A percentile compares a stretch with the other conserved stretches of the same genome.
Evolutionary conservation across 2,329 filamentous ascomycete genomes (phyloP).

Genomic region (Cladobotryum mycophilum): DNA sequence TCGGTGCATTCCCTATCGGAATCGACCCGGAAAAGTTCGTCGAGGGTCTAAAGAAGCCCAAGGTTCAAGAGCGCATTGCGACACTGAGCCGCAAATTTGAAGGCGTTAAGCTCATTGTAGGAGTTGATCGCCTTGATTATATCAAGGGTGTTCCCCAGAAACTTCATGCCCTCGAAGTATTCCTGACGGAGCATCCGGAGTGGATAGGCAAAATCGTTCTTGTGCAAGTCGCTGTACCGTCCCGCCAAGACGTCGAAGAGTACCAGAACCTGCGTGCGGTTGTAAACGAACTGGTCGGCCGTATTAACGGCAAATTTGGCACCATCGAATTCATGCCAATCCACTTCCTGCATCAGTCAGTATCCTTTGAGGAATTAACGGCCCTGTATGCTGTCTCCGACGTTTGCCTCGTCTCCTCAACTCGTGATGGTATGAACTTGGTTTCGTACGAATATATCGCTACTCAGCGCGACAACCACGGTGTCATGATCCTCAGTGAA

Average conservation of each 20-base stretch:
- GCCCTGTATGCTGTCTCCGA: slow-evolving; percentile 90
- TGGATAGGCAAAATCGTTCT: slow-evolving; percentile 97
- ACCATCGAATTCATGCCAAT: slow-evolving; percentile 99
- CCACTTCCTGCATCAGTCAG: slow-evolving; percentile 95
- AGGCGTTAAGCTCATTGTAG: slow-evolving; percentile 92
- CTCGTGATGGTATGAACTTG: slow-evolving; percentile 98
- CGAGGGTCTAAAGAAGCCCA: slow-evolving; percentile 76
- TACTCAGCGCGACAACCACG: slow-evolving; percentile 82
- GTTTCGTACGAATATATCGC: slow-evolving; percentile 98
- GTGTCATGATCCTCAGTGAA: slow-evolving; percentile 90
- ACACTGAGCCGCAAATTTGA: slow-evolving; percentile 85
- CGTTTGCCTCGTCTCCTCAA: slow-evolving; percentile 86
- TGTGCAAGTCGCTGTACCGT: slow-evolving; percentile 92
- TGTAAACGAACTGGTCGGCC: slow-evolving; percentile 92
- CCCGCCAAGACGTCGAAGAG: slow-evolving; percentile 91
- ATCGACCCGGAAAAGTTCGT: slow-evolving; percentile 97
- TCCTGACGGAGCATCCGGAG: slow-evolving; percentile 92
- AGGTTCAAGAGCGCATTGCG: slow-evolving; percentile 81
- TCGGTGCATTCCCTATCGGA: slow-evolving; percentile 94
- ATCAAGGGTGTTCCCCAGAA: slow-evolving; percentile 99
- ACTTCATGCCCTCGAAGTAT: slow-evolving; percentile 90
- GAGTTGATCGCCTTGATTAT: slow-evolving; percentile 94
- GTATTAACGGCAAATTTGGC: slow-evolving; percentile 95
- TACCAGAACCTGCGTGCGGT: slow-evolving; percentile 94
- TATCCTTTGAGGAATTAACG: slow-evolving; percentile 89